Evolutionary conservation across 139 green algal species (phyloP).

Genomic region (Dunaliella primolecta): DNA sequence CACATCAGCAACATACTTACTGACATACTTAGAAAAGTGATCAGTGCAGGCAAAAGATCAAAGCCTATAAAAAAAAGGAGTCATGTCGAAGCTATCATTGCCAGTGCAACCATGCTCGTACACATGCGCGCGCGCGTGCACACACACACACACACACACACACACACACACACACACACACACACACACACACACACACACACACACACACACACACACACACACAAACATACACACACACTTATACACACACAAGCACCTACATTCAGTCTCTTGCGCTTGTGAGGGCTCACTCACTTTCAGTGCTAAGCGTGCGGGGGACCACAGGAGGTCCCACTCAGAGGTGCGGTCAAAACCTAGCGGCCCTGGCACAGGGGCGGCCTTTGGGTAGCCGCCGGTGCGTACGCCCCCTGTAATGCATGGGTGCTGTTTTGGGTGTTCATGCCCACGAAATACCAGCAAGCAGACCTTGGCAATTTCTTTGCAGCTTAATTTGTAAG

Average conservation of each 20-base stretch:
- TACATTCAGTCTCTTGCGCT: too few relatives aligned
- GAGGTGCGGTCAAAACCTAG: conserved; percentile 42
- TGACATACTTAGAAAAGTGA: too few relatives aligned
- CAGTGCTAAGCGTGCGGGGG: conserved; percentile 46
- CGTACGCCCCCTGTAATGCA: conserved; percentile 44
- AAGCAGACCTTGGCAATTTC: too few relatives aligned
- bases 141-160: neutral
- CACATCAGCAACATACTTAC: too few relatives aligned
- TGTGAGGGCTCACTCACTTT: neutral
- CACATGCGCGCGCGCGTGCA: neutral
- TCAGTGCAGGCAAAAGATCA: too few relatives aligned
- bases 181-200: neutral
- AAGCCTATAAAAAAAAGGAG: too few relatives aligned
- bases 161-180: neutral
- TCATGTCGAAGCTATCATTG: too few relatives aligned
- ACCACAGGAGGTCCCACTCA: conserved; percentile 68
- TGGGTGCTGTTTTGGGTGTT: neutral
- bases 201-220: neutral
- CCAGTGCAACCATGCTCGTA: neutral
- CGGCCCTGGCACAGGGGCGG: conserved; percentile 42
- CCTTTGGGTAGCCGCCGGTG: conserved; percentile 58
- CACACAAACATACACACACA: neutral
- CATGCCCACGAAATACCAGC: too few relatives aligned
- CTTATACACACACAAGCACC: neutral
- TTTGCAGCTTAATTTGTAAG: too few relatives aligned